These are phyloP conservation scores for Adenanthera pavonina DNA, from an alignment of 306 rosid genomes.

Conservation along the genomic window DNA sequence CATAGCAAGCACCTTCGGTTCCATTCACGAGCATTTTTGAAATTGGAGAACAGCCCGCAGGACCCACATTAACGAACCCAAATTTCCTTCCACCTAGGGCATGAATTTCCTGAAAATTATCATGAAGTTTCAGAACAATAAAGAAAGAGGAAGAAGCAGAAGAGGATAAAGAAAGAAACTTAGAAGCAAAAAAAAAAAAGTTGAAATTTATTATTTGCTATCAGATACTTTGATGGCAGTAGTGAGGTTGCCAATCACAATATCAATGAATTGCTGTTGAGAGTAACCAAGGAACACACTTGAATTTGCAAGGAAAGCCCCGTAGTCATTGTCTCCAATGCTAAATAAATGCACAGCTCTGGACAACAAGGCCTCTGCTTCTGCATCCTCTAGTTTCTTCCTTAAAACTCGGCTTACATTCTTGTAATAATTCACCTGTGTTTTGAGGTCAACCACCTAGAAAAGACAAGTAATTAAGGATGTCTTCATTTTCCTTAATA, in stretches of 20 bases:
- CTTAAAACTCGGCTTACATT: constrained; percentile 40
- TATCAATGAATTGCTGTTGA: constrained; percentile 25
- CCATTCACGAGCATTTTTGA: not conserved
- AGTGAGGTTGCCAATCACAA: constrained; percentile 61
- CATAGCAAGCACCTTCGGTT: not conserved
- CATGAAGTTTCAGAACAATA: not conserved
- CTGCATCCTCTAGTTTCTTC: constrained; percentile 44
- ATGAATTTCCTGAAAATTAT: constrained; percentile 50
- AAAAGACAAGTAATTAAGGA: not conserved
- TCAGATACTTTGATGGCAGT: constrained; percentile 46
- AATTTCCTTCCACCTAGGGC: constrained; percentile 62
- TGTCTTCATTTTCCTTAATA: no score
- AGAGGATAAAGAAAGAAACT: not conserved
- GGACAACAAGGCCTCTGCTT: constrained; percentile 42
- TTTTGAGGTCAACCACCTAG: constrained; percentile 53
- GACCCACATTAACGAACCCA: constrained; percentile 41
- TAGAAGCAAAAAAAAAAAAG: no score
- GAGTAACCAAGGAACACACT: not conserved
- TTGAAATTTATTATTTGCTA: not conserved
- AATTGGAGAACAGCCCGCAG: constrained; percentile 7
- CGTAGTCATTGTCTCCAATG: constrained; percentile 54
- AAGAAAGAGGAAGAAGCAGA: not conserved
- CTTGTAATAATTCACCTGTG: constrained; percentile 55
- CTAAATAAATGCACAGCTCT: constrained; percentile 58
- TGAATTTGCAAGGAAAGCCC: not conserved